Evolutionary conservation across 2,329 filamentous ascomycete species (phyloP), one percentile per base, ranked within the genome.

Genomic region (Tothia fuscella): DNA sequence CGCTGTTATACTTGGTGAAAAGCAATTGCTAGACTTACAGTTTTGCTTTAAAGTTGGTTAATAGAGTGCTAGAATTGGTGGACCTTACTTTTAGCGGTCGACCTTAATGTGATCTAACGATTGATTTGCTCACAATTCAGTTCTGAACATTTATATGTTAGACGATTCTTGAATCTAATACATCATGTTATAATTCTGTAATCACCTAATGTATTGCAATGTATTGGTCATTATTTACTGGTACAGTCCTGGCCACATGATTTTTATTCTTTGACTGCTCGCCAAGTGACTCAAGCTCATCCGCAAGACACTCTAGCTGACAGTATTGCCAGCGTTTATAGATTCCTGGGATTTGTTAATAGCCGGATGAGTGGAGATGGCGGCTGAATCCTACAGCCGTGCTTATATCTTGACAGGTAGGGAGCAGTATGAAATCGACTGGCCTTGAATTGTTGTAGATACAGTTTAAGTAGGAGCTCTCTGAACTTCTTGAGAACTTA

Each of bases 21-120:
- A 40, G 37, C 24, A 40, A 28, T 40, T 40, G 21, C 26, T 24
- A 40, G 37, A 25, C 13, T 40, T 40, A 22, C 22, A 10, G 37
- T 40, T 13, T 40, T 40, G 22, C 9, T 40, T 40, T 31, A 22
- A 30, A 22, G 28, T n/a, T n/a, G 26, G 37, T 40, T 29, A n/a
- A 34, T 19, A 34, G 31, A 34, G 31, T 34, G 14, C 31, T 34
- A 34, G 31, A 34, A 34, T 34, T 34, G 31, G 9, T 34, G 17
- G 17, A 34, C 31, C 31, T 10, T 16, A 34, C 9, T 34, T 34
- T 16, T 10, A 16, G 31, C 31, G n/a, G n/a, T 34, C 31, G 31
- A 34, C 17, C 31, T 34, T 16, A 16, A 16, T 10, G 31, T 34
- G 31, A 34, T 34, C n/a, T n/a, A n/a, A n/a, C n/a, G 31, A 34